Conservation (phyloP, 1,284 basidiomycete species). For the Ganoderma lingzhi region DNA sequence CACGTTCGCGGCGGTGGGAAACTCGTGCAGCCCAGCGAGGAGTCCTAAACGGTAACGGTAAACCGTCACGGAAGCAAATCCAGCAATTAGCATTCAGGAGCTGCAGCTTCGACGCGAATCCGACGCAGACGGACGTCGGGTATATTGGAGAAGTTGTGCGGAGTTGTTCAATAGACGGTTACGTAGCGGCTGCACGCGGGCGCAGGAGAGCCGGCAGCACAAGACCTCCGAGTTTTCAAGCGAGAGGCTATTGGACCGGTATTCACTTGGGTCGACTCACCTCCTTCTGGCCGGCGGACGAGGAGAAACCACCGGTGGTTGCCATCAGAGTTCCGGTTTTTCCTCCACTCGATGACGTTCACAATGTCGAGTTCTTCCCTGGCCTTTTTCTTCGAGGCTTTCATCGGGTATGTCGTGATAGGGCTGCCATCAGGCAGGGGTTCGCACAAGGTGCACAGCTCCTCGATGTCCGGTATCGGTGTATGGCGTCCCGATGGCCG, state of each 20-base stretch:
- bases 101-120: neutral
- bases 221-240: neutral
- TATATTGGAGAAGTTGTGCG: neutral
- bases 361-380: constrained; percentile 89
- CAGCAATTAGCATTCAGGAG: constrained; percentile 14
- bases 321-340: constrained; percentile 26
- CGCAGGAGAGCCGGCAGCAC: neutral
- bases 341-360: constrained; percentile 83
- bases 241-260: neutral
- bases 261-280: constrained; percentile 49
- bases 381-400: constrained; percentile 82
- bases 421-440: constrained; percentile 56
- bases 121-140: neutral
- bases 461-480: constrained; percentile 69
- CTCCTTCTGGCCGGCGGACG: constrained; percentile 83
- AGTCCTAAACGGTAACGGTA: constrained; percentile 63
- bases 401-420: constrained; percentile 89
- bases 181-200: neutral
- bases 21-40: constrained; percentile 88
- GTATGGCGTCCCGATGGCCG: constrained; percentile 5
- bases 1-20: constrained; percentile 70
- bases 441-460: constrained; percentile 77
- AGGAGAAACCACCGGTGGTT: constrained; percentile 72
- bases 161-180: neutral
- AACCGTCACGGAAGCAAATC: constrained; percentile 23